Percentiles rank a stretch among this genome's conserved stretches.
phyloP scores from a whole-genome alignment of 805 yeast species.

The Saturnispora kantuleensis region DNA sequence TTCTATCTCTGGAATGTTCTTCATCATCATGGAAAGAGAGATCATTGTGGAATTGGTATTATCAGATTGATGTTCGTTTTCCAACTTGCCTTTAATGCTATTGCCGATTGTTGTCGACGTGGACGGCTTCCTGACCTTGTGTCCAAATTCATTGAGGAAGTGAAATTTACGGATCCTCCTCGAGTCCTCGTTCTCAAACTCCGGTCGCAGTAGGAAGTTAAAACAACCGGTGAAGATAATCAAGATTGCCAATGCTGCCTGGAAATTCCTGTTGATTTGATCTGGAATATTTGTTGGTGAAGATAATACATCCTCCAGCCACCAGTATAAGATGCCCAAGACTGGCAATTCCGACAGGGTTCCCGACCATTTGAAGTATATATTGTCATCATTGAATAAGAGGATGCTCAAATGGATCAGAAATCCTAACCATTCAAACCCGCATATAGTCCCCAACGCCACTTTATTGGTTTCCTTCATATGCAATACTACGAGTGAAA shows the following conservation, averaged over 20 bases:
- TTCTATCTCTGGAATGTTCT: no score
- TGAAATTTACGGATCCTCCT: background rate
- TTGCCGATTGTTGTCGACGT: no score
- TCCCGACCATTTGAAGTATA: background rate
- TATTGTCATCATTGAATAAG: background rate
- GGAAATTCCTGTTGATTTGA: background rate
- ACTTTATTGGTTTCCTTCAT: background rate
- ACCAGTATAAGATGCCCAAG: background rate
- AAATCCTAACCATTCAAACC: background rate
- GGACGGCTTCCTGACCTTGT: background rate
- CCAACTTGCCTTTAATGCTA: no score
- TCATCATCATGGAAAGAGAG: no score
- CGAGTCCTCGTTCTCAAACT: background rate
- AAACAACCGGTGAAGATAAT: background rate
- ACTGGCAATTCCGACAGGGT: background rate
- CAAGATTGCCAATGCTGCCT: background rate
- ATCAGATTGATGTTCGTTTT: no score
- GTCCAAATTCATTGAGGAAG: background rate
- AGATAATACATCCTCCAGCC: background rate
- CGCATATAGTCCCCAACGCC: background rate
- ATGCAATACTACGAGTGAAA: background rate
- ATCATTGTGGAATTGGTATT: no score
- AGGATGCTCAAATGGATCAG: background rate
- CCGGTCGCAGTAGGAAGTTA: background rate
- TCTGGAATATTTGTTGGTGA: background rate